Base-by-base conservation (phyloP, 2,329 filamentous ascomycete genomes). In the Bipolaris zeicola region DNA sequence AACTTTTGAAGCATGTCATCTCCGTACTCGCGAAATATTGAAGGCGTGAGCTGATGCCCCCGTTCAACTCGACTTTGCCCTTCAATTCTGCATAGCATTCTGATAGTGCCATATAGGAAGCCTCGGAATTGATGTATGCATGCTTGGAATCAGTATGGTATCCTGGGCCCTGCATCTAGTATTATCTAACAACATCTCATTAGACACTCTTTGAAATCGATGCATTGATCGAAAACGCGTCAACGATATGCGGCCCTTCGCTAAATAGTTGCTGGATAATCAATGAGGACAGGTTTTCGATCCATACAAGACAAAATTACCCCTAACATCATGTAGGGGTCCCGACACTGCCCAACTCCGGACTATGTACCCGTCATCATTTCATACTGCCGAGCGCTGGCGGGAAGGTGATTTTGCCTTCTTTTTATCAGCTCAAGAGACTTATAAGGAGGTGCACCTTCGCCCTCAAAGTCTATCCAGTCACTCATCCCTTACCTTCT, bases 361-460 rank as follows among this genome's bases (percentile, higher is more conserved):
- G 14, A 38, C 3, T 28, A 37, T 28, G 20, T 28, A 34, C 22
- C 42, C 20, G 33, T 16, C 36, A 38, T 26, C 31, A 41, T 38
- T 48, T 20, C 26, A 44, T n/a, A 8, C n/a, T 28, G 16, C n/a
- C 10, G 10, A 14, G 16, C 3, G 7, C 18, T 11, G 26, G 39
- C 14, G 18, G 10, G 2, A 18, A 20, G 6, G 26, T 7, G 4
- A 31, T 31, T 31, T 13, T 31, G 7, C 10, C 7, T 6, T 8
- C 3, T n/a, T 26, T 26, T 14, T 36, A 36, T 20, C 31, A 44
- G n/a, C 13, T 16, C 14, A 16, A 22, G 5, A 48, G 20, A 14
- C 14, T n/a, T 44, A 53, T 57, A 57, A 57, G 38, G 18, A 45
- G 11, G 50, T 3, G 6, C 24, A 14, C 5, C 18, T 10, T 14